Evolutionary conservation across 192 early-diverging fungal genomes (phyloP), one percentile per base, ranked within the genome.

Genomic region (Thamnidium elegans): DNA sequence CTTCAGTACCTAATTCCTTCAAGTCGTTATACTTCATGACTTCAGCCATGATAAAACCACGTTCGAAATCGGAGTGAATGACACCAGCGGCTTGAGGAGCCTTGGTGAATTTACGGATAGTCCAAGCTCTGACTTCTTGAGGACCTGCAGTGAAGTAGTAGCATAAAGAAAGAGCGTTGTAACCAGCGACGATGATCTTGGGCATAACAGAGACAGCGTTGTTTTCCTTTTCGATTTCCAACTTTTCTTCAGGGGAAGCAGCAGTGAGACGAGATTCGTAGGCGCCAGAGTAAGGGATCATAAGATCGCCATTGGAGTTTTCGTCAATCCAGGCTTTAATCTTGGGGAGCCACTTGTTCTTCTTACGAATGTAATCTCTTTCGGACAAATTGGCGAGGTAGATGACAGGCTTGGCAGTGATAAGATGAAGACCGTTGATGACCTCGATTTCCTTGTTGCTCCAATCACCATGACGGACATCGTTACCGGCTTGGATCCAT

Each of bases 321-420:
- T 90, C 84, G 67, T 97, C 90, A 59, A 99, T 85, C 94, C 94
- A 97, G 59, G 82, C 78, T 77, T 97, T 92, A 71, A 98, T 94
- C 76, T 92, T 83, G 48, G 86, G 80, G 50, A 96, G 78, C 76
- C 78, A 78, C 55, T 68, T 73, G 84, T 96, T 96, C 86, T 97
- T 98, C 79, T 93, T 95, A 66, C 93, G 85, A 39, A 90, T 71
- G 65, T 87, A 99, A 69, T 98, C 95, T 56, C 83, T 79, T 74
- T 96, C 89, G 69, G 81, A 86, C 52, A 99, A 80, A 79, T 99
- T 99, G 68, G 85, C 87, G 59, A 98, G 86, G 74, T 95, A 95
- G 54, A 95, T 92, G 45, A 95, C 94, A 6, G 97, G 95, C 78
- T 99, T 99, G 71, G 95, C 93, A 11, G 96, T 97, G 60, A 99